Evolutionary conservation across 768 basidiomycete genomes (phyloP).

Genomic region (Trametes cinnabarina): DNA sequence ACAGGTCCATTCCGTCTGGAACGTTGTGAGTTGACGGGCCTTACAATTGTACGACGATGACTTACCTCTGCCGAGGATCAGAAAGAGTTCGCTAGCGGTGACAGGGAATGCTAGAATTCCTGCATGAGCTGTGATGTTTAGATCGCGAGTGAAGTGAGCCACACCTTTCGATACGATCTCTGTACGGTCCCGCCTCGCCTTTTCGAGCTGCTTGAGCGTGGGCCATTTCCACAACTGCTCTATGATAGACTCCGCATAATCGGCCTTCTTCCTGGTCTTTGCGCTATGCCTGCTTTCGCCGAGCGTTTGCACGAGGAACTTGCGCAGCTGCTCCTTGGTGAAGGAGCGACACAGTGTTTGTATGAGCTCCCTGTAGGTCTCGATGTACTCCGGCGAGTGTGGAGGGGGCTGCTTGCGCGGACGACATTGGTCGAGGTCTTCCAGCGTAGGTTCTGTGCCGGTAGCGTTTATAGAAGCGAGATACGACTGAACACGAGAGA

Average conservation of each 20-base stretch:
- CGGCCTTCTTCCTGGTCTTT: constrained; percentile 24
- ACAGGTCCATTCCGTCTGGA: constrained; percentile 62
- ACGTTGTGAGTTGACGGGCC: constrained; percentile 5
- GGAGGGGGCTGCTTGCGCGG: constrained; percentile 42
- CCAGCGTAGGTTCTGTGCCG: constrained; percentile 48
- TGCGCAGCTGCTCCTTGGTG: constrained; percentile 56
- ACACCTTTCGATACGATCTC: constrained; percentile 47
- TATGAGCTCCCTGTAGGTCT: constrained; percentile 51
- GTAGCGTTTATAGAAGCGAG: constrained; percentile 51
- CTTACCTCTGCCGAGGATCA: constrained; percentile 71
- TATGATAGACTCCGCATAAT: constrained; percentile 43
- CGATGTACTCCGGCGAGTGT: constrained; percentile 46
- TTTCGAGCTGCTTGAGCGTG: constrained; percentile 51
- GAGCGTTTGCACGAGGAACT: constrained; percentile 50
- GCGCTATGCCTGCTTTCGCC: constrained; percentile 27
- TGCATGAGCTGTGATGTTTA: not conserved
- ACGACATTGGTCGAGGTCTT: constrained; percentile 60
- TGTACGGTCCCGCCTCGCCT: constrained; percentile 47
- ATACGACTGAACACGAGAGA: constrained; percentile 44
- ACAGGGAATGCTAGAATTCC: constrained; percentile 50
- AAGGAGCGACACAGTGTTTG: constrained; percentile 60
- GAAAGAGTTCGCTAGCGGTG: constrained; percentile 58
- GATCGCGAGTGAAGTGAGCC: constrained; percentile 13
- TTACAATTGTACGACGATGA: not conserved
- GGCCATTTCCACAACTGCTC: constrained; percentile 72